Evolutionary conservation across 805 yeast species (phyloP), one percentile per base, ranked within the genome.

Genomic region (Metschnikowia arizonensis): DNA sequence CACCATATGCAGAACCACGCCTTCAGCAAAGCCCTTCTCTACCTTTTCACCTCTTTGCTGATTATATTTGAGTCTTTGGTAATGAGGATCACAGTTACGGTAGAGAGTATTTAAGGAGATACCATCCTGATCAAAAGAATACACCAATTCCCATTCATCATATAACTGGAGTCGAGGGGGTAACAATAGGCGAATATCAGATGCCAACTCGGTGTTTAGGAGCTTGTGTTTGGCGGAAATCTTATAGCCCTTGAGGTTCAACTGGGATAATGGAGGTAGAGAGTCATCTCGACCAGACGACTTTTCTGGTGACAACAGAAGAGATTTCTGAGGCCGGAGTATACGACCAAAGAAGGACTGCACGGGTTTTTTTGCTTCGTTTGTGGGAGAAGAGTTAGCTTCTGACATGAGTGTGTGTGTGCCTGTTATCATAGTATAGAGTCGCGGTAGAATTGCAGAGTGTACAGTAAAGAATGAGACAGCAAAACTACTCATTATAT

Each of bases 91-190:
- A 45, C 79, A 63, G 37, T 73, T 68, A 12, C 76, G 67, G 60
- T 90, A 91, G 14, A 93, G 64, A 0, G 98, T 89, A 47, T 77
- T 81, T 44, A 91, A 63, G 0, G 96, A 86, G 0, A 95, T 83
- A 0, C 99, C 99, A 61, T 89, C 87, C 62, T 88, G 97, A 54
- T 90, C 97, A 49, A 88, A 65, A n/a, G 93, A 83, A 60, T 90
- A 91, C 2, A 82, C 63, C 40, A 93, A 63, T 5, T 74, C 64
- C 99, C 98, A 93, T 5, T 76, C 76, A 31, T 84, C 82, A 49
- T 79, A 79, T 19, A 91, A 70, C 61, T 88, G 97, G 32, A 86
- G 68, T 38, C 97, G 71, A 4, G 87, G 75, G 0, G 97, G 96
- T 48, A 93, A 61, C 43, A 88, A 73, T 23, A 72, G 68, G 36